phyloP scores from a whole-genome alignment of 1,139 yeast genomes.

The Sugiyamaella novakii region DNA sequence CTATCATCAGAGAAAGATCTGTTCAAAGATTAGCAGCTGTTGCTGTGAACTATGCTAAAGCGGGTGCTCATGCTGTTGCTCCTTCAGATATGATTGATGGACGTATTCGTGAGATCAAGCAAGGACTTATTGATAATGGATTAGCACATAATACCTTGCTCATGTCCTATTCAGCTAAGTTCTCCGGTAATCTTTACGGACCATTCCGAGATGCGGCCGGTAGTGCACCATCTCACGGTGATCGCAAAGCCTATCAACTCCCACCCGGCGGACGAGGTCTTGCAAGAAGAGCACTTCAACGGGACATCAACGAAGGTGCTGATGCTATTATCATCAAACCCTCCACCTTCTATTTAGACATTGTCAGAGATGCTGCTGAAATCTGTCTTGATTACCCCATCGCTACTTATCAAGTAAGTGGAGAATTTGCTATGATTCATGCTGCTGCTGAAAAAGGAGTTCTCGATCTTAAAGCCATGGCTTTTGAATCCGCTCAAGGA shows the following conservation, averaged over 20 bases:
- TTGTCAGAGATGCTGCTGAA: constrained; percentile 83
- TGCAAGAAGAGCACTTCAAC: constrained; percentile 83
- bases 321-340: constrained; percentile 97
- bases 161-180: constrained; percentile 94
- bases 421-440: constrained; percentile 96
- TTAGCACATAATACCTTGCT: constrained; percentile 86
- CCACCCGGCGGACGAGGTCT: constrained; percentile 93
- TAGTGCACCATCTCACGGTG: constrained; percentile 86
- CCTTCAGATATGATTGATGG: constrained; percentile 99
- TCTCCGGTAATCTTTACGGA: constrained; percentile 88
- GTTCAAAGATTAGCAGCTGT: constrained; percentile 89
- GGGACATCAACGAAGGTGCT: constrained; percentile 92
- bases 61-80: constrained; percentile 95
- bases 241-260: constrained; percentile 87
- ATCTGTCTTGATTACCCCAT: constrained; percentile 83
- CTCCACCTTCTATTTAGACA: constrained; percentile 92
- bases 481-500: constrained; percentile 90
- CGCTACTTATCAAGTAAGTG: constrained; percentile 95
- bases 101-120: constrained; percentile 82
- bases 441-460: constrained; percentile 98
- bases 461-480: constrained; percentile 83
- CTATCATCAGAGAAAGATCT: constrained; percentile 71
- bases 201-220: constrained; percentile 99
- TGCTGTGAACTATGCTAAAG: constrained; percentile 91
- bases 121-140: constrained; percentile 78